Base-by-base conservation (phyloP, 441 rosid species). In the Manihot esculenta region DNA sequence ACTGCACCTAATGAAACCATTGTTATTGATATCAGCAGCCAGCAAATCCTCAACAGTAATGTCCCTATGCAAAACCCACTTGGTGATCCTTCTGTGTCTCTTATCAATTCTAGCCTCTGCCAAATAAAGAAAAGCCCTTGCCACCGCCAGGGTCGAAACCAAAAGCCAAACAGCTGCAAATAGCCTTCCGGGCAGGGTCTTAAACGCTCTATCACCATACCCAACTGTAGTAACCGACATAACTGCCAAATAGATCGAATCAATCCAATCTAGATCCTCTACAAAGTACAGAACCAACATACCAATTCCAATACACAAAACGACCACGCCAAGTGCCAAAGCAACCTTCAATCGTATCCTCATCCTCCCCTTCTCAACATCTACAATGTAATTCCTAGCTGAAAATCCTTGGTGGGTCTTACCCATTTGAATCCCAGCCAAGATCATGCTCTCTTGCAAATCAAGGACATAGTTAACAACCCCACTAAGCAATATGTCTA, bases 161-260 rank as follows among this genome's bases (percentile, higher is more conserved):
- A 91, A 78, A 3, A 94, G 86, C 98, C 97, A 94, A 69, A 81
- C 57, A 2, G 89, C 89, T 0, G 98, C 98, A 18, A 94, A 94
- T 57, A 89, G 69, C 69, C 98, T 71, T 8, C 98, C 98, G 0
- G 81, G 53, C 45, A 92, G 58, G 0, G 93, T 89, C 80, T 84
- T 81, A 69, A 91, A 94, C 26, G 96, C 97, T 60, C 85, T 73
- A 73, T 94, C 97, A 6, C 97, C 97, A 17, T 87, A 94, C 15
- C 98, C 97, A 24, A 94, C 98, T 0, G 97, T 94, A 0, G 98
- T 94, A 9, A 94, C 97, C 1, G 98, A 94, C 97, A 91, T 89
- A 71, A 94, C 98, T 23, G 98, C 86, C 81, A 91, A 75, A 73
- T 94, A 94, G 71, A 89, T 68, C 8, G 97, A 86, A 72, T 94